Percentiles rank a stretch among this genome's conserved stretches.
Evolutionary conservation across 2,329 filamentous ascomycete species (phyloP).

Genomic region (Bipolaris gigantea): DNA sequence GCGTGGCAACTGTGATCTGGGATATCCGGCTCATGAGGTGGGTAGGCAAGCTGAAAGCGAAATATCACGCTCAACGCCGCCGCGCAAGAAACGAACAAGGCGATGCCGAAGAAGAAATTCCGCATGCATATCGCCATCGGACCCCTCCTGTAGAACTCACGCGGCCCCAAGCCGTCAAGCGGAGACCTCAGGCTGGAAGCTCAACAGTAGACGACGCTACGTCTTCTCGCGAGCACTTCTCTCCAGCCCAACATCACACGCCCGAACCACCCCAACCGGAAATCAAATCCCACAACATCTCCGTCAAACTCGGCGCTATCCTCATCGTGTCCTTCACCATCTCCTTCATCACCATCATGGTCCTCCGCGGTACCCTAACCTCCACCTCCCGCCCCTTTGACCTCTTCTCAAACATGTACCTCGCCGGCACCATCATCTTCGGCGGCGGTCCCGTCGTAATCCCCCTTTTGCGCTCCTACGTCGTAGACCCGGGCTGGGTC

Average conservation of each 20-base stretch:
- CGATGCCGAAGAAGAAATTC: conserved; percentile 24
- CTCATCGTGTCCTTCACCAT: conserved; percentile 55
- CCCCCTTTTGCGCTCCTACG: conserved; percentile 47
- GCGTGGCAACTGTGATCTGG: conserved; percentile 57
- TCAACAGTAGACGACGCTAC: conserved; percentile 8
- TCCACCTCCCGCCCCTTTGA: conserved; percentile 54
- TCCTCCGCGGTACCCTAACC: conserved; percentile 47
- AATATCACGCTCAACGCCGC: conserved; percentile 21
- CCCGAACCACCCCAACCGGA: conserved; percentile 16
- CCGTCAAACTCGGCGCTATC: conserved; percentile 41
- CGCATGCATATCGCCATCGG: neutral
- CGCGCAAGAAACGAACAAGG: conserved; percentile 18
- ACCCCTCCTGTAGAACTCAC: neutral
- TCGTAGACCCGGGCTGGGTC: conserved; percentile 72
- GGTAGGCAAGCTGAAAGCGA: conserved; percentile 35
- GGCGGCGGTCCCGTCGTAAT: conserved; percentile 52
- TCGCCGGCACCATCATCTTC: conserved; percentile 66
- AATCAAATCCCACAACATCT: conserved; percentile 40
- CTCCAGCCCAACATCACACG: neutral
- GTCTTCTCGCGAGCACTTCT: conserved; percentile 20
- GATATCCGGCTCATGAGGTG: conserved; percentile 58
- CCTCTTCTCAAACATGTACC: conserved; percentile 72
- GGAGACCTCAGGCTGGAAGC: conserved; percentile 20
- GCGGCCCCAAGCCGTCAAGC: conserved; percentile 14
- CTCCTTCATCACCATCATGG: conserved; percentile 61